Evolutionary conservation across 495 filamentous ascomycete genomes (phyloP).

Genomic region (Thermothielavioides terrestris): DNA sequence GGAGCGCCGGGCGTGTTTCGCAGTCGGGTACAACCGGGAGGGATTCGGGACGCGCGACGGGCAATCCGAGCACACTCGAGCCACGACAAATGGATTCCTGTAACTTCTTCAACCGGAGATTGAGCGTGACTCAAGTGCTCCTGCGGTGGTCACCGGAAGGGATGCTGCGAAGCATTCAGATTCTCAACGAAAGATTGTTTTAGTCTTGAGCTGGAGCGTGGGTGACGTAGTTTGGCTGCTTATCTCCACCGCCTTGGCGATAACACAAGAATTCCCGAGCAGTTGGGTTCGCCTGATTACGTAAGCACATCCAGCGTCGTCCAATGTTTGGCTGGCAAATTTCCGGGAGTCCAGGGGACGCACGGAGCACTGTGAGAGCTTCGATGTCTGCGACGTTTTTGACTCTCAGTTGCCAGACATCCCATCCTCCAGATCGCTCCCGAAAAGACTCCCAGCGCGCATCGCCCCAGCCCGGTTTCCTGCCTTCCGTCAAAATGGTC

Average conservation of each 20-base stretch:
- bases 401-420: slow-evolving; percentile 2
- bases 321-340: slow-evolving; percentile 7
- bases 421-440: slow-evolving; percentile 18
- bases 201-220: no score
- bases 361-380: no score
- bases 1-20: neutral
- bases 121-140: no score
- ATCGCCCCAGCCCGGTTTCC: slow-evolving; percentile 30
- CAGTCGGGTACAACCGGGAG: slow-evolving; percentile 1
- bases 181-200: no score
- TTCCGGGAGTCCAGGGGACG: slow-evolving; percentile 9
- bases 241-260: neutral
- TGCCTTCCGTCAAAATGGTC: slow-evolving; percentile 62
- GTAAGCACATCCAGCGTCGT: neutral
- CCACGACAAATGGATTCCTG: no score
- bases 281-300: neutral
- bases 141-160: no score
- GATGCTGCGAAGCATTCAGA: no score
- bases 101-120: no score
- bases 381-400: slow-evolving; percentile 19
- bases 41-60: neutral
- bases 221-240: slow-evolving; percentile 1
- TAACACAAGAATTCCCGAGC: neutral
- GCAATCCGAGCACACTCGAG: neutral
- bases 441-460: slow-evolving; percentile 29